These are phyloP conservation scores for Verticillium nubilum DNA, from an alignment of 2,329 filamentous ascomycete species.

Conservation along the genomic window DNA sequence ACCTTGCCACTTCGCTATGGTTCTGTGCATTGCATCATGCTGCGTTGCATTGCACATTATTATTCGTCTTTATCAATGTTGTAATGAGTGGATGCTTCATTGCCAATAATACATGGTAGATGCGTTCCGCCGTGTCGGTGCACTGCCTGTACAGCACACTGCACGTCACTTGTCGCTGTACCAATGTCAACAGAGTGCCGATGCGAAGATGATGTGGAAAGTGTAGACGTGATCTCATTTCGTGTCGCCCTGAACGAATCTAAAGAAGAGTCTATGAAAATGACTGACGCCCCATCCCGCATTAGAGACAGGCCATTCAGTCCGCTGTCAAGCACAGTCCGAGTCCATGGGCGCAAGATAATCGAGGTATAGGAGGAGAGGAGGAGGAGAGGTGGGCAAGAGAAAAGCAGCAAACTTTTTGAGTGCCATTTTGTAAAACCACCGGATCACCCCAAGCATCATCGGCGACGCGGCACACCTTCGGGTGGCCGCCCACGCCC, in stretches of 20 bases:
- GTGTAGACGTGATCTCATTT: conserved; percentile 15
- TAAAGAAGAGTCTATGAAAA: conserved; percentile 14
- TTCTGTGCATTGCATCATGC: too few species aligned
- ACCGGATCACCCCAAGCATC: conserved; percentile 7
- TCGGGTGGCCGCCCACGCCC: conserved; percentile 11
- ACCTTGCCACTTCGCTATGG: too few species aligned
- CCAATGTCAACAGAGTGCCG: too few species aligned
- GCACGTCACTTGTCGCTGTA: too few species aligned
- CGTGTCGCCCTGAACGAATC: conserved; percentile 15
- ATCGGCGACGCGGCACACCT: conserved; percentile 13
- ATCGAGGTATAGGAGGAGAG: conserved; percentile 2
- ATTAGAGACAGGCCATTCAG: neutral
- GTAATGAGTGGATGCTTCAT: too few species aligned
- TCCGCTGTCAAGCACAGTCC: neutral
- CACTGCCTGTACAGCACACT: too few species aligned
- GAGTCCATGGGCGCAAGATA: conserved; percentile 5
- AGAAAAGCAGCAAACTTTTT: conserved; percentile 15
- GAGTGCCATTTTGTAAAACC: conserved; percentile 11
- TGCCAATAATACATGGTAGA: too few species aligned
- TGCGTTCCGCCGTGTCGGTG: too few species aligned
- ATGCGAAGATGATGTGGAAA: too few species aligned
- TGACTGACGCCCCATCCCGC: neutral
- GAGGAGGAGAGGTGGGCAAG: conserved; percentile 7
- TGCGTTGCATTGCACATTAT: too few species aligned
- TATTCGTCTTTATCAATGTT: too few species aligned